Evolutionary conservation across 2,329 filamentous ascomycete genomes (phyloP), one percentile per base, ranked within the genome.

Genomic region (Apiospora kogelbergensis): DNA sequence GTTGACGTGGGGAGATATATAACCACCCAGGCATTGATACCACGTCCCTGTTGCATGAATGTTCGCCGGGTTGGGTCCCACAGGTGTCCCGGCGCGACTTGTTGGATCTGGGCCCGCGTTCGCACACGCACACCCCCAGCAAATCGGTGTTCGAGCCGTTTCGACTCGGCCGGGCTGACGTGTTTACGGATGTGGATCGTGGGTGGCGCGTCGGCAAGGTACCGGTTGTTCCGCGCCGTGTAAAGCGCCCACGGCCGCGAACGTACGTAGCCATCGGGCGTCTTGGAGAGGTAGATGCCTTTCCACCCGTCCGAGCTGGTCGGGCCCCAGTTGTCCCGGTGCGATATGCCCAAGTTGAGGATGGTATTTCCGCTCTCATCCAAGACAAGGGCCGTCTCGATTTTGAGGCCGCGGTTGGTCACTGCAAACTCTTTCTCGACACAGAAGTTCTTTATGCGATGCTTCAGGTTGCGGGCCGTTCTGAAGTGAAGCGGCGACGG

Each of bases 231-330:
- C 15, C 24, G 17, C 3, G 63, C 63, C 3, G 44, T 45, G 13
- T 45, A 65, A 4, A 67, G 45, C 22, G 17, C 5, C 24, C 45
- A 40, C 0, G 65, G 65, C 17, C 37, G 24, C 3, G 41, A 40
- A 17, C 65, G 65, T 3, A 67, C 65, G 45, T 53, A 67, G 30
- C 65, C 65, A 44, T 67, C 46, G 22, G 65, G 15, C 11, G 65
- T 67, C 33, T 67, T 67, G 65, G 22, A n/a, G 15, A 67, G 37
- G 22, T 57, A 67, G 10, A 67, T 48, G 45, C 44, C 65, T 11
- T 46, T 37, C 46, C 46, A 57, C 3, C 65, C 65, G 20, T 67
- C 44, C 10, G 65, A 37, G 9, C 20, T 67, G 3, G 24, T 30
- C 1, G 41, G 41, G 24, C 17, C 24, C 63, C 63, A 65, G 30